Base-by-base conservation (phyloP, 78 protist species). In the Corallochytrium limacisporum region DNA sequence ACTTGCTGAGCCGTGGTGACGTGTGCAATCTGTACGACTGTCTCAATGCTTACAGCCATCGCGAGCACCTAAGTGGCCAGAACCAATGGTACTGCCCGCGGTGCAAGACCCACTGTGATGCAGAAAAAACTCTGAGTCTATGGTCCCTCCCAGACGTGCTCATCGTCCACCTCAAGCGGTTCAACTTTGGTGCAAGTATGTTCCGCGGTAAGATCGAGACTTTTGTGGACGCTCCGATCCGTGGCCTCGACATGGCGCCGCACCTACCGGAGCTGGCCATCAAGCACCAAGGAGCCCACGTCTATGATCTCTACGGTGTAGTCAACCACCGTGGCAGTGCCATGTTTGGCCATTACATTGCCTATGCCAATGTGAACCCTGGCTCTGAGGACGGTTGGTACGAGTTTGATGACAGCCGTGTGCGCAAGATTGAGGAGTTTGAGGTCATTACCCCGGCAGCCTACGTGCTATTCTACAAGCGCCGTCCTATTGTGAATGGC, bases 291-390 rank as follows among this genome's bases (percentile, higher is more conserved):
- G 43, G 16, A 13, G 16, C n/a, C 56, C 53, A 78, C 40, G 48
- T 74, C 31, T 93, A 90, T 42, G 90, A 84, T 16, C 72, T 93
- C 16, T 76, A 38, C 37, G 95, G 90, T 6, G 91, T 88, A 0
- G 75, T 82, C 49, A 81, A 91, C 40, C 98, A 93, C 75, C 75
- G n/a, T 29, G 98, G 98, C 44, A 35, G 75, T 6, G 1, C 78
- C 12, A 82, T 82, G 32, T 88, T 89, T 20, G 98, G 98, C 20
- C 98, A 93, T 68, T 93, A 93, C 83, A 90, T 88, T 7, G 95
- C 97, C 10, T 74, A 37, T 31, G 86, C 84, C 38, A 42, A 68
- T 8, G n/a, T 2, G 16, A n/a, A 57, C 32, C 63, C 63, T 16
- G n/a, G n/a, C n/a, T n/a, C n/a, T n/a, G n/a, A n/a, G n/a, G n/a